Percentiles rank a stretch among this genome's conserved stretches.
phyloP scores from a whole-genome alignment of 495 filamentous ascomycete genomes.

The Cercophora newfieldiana region DNA sequence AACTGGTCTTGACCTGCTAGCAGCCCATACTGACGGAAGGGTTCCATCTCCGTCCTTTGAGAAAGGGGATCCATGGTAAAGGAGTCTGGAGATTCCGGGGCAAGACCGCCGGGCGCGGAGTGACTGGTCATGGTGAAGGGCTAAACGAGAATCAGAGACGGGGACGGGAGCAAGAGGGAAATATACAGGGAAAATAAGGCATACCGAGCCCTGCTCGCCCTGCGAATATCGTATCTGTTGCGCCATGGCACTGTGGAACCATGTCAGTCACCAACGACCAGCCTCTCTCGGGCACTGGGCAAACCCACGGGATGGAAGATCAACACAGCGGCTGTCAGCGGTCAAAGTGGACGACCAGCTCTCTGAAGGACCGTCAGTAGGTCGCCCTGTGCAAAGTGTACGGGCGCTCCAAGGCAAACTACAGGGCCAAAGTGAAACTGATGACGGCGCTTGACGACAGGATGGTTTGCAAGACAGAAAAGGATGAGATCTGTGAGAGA shows the following conservation, averaged over 20 bases:
- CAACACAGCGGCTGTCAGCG: neutral
- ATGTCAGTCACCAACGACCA: conserved; percentile 1
- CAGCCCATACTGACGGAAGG: conserved; percentile 3
- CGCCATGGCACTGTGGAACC: conserved; percentile 1
- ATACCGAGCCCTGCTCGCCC: conserved; percentile 16
- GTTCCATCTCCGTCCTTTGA: neutral
- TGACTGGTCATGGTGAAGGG: conserved; percentile 11
- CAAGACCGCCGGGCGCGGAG: neutral
- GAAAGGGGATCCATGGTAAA: conserved; percentile 7
- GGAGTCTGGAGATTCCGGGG: conserved; percentile 20
- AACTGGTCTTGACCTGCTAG: neutral
- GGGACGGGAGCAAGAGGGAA: neutral
- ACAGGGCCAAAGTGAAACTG: neutral
- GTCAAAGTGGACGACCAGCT: neutral
- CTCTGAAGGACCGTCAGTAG: neutral
- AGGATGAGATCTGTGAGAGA: neutral
- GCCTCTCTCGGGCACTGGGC: neutral
- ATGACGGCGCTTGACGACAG: neutral
- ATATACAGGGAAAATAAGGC: conserved; percentile 1
- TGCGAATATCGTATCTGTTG: conserved; percentile 9
- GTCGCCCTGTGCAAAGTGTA: neutral
- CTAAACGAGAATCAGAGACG: conserved; percentile 12
- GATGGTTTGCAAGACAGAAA: neutral
- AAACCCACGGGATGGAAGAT: neutral
- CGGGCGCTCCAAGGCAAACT: neutral